A percentile compares a stretch with the other conserved stretches of the same genome.
These are phyloP conservation scores for Tillandsia fasciculata DNA, from an alignment of 176 grass and related monocot species.

Conservation along the genomic window DNA sequence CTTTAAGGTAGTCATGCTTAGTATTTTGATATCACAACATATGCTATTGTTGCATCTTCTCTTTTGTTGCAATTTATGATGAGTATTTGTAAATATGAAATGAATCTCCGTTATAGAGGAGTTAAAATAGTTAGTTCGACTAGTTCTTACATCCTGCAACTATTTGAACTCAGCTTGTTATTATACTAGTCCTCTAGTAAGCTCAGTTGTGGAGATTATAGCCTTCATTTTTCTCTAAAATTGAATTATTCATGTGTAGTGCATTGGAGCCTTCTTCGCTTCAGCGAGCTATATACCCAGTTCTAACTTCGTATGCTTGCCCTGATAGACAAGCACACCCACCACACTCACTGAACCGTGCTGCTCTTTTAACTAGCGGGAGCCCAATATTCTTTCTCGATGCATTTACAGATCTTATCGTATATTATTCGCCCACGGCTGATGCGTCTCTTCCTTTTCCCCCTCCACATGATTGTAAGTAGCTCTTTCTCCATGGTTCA, in stretches of 20 bases:
- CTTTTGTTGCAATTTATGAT: too few relatives aligned
- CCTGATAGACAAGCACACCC: constrained; percentile 92
- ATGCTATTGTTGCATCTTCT: too few relatives aligned
- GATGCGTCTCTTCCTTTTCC: constrained; percentile 79
- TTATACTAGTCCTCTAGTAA: too few relatives aligned
- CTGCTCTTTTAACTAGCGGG: constrained; percentile 78
- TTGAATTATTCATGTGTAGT: constrained; percentile 45
- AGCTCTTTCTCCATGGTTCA: background rate
- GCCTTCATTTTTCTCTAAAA: constrained; percentile 15
- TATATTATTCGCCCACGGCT: constrained; percentile 65
- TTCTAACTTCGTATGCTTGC: constrained; percentile 66
- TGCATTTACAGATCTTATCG: constrained; percentile 77
- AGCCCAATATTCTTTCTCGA: constrained; percentile 94
- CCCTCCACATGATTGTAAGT: constrained; percentile 95
- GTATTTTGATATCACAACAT: too few relatives aligned
- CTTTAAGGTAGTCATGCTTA: too few relatives aligned
- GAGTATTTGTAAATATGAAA: too few relatives aligned
- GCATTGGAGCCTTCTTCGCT: constrained; percentile 67
- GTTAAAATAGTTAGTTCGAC: too few relatives aligned
- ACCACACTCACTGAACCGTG: constrained; percentile 64
- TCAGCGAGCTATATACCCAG: constrained; percentile 70
- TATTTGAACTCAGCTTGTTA: too few relatives aligned
- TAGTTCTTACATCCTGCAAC: too few relatives aligned
- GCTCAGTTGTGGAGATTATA: too few relatives aligned
- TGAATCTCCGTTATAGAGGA: too few relatives aligned